phyloP scores from a whole-genome alignment of 441 rosid genomes.

The Adansonia madagascariensis region DNA sequence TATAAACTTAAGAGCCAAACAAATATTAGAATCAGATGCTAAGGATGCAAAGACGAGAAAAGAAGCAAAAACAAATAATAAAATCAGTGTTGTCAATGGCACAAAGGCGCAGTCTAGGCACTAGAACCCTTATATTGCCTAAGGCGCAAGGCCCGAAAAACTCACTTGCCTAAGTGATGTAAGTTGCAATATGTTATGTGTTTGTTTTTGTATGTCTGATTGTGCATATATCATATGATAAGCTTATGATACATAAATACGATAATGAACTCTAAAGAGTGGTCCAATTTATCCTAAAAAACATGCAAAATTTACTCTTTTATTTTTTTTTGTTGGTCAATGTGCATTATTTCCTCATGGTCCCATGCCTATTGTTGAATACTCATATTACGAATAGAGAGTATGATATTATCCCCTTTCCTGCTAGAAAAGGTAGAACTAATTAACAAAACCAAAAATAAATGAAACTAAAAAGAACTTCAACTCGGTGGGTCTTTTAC shows the following conservation, averaged over 20 bases:
- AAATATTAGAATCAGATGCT: constrained; percentile 14
- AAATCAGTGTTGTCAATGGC: neutral
- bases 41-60: neutral
- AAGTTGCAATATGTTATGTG: neutral
- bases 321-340: neutral
- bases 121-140: neutral
- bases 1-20: constrained; percentile 10
- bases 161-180: neutral
- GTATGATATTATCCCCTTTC: neutral
- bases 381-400: neutral
- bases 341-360: neutral
- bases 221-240: neutral
- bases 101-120: neutral
- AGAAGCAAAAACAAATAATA: neutral
- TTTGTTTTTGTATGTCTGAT: neutral
- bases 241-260: neutral
- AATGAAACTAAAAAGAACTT: too few relatives aligned
- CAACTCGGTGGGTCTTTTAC: too few relatives aligned
- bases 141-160: neutral
- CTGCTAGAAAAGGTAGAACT: neutral
- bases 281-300: neutral
- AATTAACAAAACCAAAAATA: too few relatives aligned
- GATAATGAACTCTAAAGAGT: neutral
- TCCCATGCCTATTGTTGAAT: neutral
- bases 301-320: neutral